Base-by-base conservation (phyloP, 148 eudicot genomes). In the Chenopodium suecicum region DNA sequence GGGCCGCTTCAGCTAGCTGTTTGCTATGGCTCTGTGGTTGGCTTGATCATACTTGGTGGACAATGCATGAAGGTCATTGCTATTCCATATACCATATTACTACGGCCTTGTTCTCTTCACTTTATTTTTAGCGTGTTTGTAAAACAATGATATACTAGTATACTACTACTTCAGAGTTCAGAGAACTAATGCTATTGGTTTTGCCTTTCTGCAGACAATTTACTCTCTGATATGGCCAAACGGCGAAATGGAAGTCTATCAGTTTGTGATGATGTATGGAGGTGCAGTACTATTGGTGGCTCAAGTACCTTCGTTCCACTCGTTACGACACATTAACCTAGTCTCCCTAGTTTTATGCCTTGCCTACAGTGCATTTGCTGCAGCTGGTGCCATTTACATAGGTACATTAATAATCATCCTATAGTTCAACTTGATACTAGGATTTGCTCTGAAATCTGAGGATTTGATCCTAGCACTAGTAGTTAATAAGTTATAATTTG, bases 1-100 rank as follows among this genome's bases (percentile, higher is more conserved):
- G 91, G 91, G 22, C 97, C 97, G 23, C 86, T 91, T 70, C 97
- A 93, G 69, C 58, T 91, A 79, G 88, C 85, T 7, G 80, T 88
- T 46, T 93, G 97, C 44, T 89, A 90, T 68, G 91, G 91, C 44
- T 91, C 91, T 3, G 93, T 91, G 68, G 83, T 91, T 77, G 90
- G 94, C 4, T 83, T 79, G 65, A 86, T 79, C 25, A 90, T 93
- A 67, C 91, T 93, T 34, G 94, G 97, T 74, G 97, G 97, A 6
- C 90, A 91, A 69, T 89, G 92, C 87, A 86, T 93, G 83, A 91
- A 91, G 97, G 97, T 90, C 25, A 37, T 31, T 17, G 17, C 23
- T 37, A 20, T 14, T 20, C 25, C 44, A 4, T 37, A 20, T 14
- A 8, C 25, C 44, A 4, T 29, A 50, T 13, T 22, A 20, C 25